Evolutionary conservation across 257 asterid species (phyloP).

Genomic region (Salvia splendens): DNA sequence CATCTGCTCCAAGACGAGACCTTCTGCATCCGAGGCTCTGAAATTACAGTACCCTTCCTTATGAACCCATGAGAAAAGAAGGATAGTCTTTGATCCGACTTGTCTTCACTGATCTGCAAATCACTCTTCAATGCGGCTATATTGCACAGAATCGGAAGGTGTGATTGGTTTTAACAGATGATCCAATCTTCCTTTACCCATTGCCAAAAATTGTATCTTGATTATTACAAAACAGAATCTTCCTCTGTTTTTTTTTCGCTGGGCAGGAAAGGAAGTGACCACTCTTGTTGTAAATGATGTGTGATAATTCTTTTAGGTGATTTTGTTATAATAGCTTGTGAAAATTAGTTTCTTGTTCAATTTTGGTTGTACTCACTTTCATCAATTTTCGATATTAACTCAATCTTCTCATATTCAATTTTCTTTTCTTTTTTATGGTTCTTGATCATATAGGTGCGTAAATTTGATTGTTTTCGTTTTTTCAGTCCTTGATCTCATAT

Average conservation of each 20-base stretch:
- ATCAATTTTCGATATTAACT: background rate
- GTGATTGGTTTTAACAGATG: slow-evolving; percentile 34
- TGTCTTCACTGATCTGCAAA: slow-evolving; percentile 23
- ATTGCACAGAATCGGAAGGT: slow-evolving; percentile 46
- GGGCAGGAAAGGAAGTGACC: slow-evolving; percentile 38
- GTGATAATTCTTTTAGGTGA: slow-evolving; percentile 59
- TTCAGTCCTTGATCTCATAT: too few species aligned
- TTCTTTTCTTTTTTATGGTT: background rate
- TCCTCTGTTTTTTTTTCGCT: slow-evolving; percentile 21
- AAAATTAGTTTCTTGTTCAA: slow-evolving; percentile 47
- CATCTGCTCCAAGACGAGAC: slow-evolving; percentile 86
- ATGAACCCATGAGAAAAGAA: slow-evolving; percentile 75
- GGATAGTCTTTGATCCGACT: slow-evolving; percentile 16
- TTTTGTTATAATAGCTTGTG: slow-evolving; percentile 54
- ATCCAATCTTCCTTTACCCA: slow-evolving; percentile 36
- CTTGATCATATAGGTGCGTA: too few species aligned
- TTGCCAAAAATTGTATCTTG: slow-evolving; percentile 38
- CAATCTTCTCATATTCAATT: background rate
- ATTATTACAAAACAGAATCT: slow-evolving; percentile 29
- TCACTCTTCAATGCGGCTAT: slow-evolving; percentile 28
- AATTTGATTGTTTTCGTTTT: too few species aligned
- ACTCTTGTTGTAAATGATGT: slow-evolving; percentile 77
- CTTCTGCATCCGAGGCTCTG: slow-evolving; percentile 88
- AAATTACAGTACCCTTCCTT: slow-evolving; percentile 90
- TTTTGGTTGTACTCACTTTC: slow-evolving; percentile 7